These are phyloP conservation scores for Lactarius tabidus DNA, from an alignment of 768 basidiomycete species.

Conservation along the genomic window DNA sequence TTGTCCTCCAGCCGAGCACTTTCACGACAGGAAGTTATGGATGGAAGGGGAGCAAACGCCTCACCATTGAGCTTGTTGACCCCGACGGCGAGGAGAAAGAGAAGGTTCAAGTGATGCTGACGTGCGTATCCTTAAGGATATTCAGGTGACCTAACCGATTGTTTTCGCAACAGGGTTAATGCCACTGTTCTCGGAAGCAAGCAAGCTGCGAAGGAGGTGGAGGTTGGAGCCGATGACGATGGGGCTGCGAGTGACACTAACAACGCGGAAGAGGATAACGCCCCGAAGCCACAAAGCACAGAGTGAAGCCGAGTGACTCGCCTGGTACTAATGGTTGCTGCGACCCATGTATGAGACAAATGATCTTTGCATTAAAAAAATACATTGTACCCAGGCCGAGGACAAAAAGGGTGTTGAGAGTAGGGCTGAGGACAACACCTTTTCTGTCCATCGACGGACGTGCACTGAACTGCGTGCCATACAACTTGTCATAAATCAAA, in stretches of 20 bases:
- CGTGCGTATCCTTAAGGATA: constrained; percentile 43
- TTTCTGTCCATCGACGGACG: not conserved
- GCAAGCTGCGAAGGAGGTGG: constrained; percentile 40
- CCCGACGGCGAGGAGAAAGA: constrained; percentile 47
- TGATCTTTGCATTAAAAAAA: not conserved
- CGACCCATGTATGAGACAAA: constrained; percentile 15
- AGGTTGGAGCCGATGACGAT: constrained; percentile 31
- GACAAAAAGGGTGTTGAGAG: not conserved
- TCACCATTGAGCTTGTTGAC: constrained; percentile 59
- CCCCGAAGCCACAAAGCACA: constrained; percentile 30
- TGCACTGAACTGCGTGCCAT: not conserved
- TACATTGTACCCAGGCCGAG: not conserved
- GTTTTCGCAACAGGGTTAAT: constrained; percentile 52
- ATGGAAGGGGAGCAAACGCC: constrained; percentile 73
- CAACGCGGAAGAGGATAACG: constrained; percentile 29
- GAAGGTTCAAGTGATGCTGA: constrained; percentile 69
- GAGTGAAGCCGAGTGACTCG: constrained; percentile 29
- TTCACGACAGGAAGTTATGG: constrained; percentile 79
- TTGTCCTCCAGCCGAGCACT: constrained; percentile 52
- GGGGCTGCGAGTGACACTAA: constrained; percentile 25
- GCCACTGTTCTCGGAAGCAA: constrained; percentile 74
- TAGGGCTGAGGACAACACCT: not conserved
- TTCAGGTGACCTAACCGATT: not conserved
- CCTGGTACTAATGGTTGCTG: constrained; percentile 20
- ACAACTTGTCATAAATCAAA: constrained; percentile 48